These are phyloP conservation scores for Cenococcum geophilum DNA, from an alignment of 495 filamentous ascomycete species.

Conservation along the genomic window DNA sequence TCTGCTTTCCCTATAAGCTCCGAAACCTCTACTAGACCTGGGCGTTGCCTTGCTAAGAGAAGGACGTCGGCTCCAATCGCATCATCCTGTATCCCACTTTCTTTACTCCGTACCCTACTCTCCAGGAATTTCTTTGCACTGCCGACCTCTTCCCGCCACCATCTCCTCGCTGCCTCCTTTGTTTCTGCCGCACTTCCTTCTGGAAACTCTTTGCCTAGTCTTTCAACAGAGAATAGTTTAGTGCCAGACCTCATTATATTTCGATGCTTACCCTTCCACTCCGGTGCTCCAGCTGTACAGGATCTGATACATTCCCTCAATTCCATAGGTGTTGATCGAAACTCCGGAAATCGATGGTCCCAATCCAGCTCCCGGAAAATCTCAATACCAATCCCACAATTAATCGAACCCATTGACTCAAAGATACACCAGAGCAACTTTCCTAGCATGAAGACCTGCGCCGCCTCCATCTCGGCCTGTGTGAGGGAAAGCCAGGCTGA, in stretches of 20 bases:
- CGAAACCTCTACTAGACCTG: no score
- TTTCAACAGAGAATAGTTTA: not conserved
- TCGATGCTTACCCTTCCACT: not conserved
- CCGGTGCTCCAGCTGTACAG: not conserved
- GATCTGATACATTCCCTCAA: not conserved
- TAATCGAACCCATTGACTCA: not conserved
- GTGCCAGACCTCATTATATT: not conserved
- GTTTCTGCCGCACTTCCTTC: not conserved
- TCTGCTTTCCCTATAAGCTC: not conserved
- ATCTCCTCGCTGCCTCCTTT: not conserved
- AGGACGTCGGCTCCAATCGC: no score
- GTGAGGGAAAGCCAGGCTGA: not conserved
- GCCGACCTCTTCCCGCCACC: not conserved
- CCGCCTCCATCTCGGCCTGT: not conserved
- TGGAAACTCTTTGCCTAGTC: not conserved
- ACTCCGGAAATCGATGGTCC: not conserved
- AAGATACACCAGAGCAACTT: not conserved
- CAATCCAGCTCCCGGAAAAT: not conserved
- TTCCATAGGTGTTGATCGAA: not conserved
- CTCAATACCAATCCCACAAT: not conserved
- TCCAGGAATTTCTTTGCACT: not conserved
- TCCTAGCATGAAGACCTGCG: not conserved
- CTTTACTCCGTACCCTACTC: not conserved
- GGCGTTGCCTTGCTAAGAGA: no score
- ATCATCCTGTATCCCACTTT: not conserved